Percentiles rank a stretch among this genome's conserved stretches.
phyloP scores from a whole-genome alignment of 2,329 filamentous ascomycete genomes.

The Phialemoniopsis sp. region DNA sequence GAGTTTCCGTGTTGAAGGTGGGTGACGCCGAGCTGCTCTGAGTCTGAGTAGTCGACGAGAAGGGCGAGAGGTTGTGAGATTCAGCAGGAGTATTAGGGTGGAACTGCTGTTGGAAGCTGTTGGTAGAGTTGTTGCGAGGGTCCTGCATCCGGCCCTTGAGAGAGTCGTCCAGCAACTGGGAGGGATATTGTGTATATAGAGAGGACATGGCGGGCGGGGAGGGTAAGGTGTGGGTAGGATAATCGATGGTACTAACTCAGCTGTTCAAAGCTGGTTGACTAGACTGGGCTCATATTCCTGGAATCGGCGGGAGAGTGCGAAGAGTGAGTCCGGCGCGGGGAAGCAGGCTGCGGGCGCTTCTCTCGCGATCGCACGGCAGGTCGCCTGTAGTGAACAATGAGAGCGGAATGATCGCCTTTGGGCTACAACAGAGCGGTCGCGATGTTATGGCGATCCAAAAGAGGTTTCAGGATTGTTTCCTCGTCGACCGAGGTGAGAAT shows the following conservation, averaged over 20 bases:
- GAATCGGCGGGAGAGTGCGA: no score
- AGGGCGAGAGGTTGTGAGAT: slow-evolving; percentile 34
- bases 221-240: not conserved
- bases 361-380: no score
- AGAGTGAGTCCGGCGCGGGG: no score
- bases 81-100: slow-evolving; percentile 22
- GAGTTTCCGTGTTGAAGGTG: slow-evolving; percentile 32
- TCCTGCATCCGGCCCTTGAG: slow-evolving; percentile 14
- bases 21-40: slow-evolving; percentile 35
- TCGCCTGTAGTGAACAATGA: no score
- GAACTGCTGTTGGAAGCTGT: slow-evolving; percentile 8
- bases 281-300: slow-evolving; percentile 1
- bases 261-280: not conserved
- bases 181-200: slow-evolving; percentile 17
- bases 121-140: slow-evolving; percentile 10
- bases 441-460: no score
- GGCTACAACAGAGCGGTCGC: no score
- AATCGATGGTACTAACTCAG: not conserved
- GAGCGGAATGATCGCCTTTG: no score
- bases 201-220: slow-evolving; percentile 20
- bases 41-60: slow-evolving; percentile 32
- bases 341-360: no score
- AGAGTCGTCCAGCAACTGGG: slow-evolving; percentile 14
- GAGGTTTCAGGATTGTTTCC: no score
- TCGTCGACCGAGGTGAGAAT: no score